Evolutionary conservation across 2,329 filamentous ascomycete species (phyloP), one percentile per base, ranked within the genome.

Genomic region (Acrocalymma vagum): DNA sequence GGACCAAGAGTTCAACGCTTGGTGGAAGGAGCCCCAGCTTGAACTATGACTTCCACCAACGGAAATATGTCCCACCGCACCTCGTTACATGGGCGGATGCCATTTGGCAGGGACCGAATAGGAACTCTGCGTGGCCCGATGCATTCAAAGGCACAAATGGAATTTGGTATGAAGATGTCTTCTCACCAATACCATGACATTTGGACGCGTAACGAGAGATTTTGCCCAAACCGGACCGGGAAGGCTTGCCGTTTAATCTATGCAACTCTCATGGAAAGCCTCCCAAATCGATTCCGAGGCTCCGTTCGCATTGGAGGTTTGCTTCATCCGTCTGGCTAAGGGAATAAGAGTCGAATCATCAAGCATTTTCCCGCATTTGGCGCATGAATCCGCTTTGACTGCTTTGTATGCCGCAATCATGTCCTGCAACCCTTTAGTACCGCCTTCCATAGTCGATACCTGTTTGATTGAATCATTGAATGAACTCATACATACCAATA

Each of bases 391-490:
- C 25, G 48, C 55, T 42, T 61, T 62, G 17, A 63, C 48, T 9
- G 51, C 60, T 30, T 63, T 70, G 44, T 70, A 72, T n/a, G 67
- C 62, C 21, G 58, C 58, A 45, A 72, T 67, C 69, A 72, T 72
- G 42, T 69, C 60, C 68, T 71, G 41, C 20, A 24, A 21, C 24
- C 20, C 11, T 52, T 53, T 33, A 67, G 50, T 26, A 42, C 47
- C 10, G 15, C n/a, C 17, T 9, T n/a, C n/a, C n/a, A n/a, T n/a
- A n/a, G n/a, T n/a, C n/a, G n/a, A n/a, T n/a, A n/a, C n/a, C n/a
- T 28, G 11, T 20, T 24, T 35, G 22, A 20, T 14, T 24, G 24
- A 8, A 7, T 28, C 10, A 7, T 14, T n/a, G 17, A 13, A 16
- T 9, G 13, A 17, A 10, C 16, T 7, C 9, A 28, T 25, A 50